phyloP scores from a whole-genome alignment of 805 yeast genomes.

The Yarrowia porcina region DNA sequence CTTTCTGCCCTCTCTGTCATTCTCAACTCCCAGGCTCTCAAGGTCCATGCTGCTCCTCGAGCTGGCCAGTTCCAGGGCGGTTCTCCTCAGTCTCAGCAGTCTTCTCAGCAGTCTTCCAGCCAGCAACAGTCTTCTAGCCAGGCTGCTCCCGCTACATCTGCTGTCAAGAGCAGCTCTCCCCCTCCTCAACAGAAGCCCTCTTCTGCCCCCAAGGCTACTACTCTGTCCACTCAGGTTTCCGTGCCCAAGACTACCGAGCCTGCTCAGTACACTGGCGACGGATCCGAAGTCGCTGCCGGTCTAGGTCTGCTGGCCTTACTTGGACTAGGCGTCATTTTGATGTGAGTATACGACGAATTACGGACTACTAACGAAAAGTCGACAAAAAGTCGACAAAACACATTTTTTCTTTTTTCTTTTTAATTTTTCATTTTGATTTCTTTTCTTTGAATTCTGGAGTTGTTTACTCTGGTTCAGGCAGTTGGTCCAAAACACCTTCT shows the following conservation, averaged over 20 bases:
- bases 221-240: background rate
- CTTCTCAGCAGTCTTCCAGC: no score
- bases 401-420: no score
- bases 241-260: background rate
- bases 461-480: no score
- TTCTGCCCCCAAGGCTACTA: background rate
- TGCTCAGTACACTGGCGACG: slow-evolving; percentile 1
- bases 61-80: slow-evolving; percentile 66
- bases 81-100: no score
- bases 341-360: slow-evolving; percentile 10
- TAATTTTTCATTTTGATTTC: background rate
- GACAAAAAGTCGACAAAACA: no score
- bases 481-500: no score
- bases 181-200: background rate
- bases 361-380: slow-evolving; percentile 1
- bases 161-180: no score
- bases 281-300: background rate
- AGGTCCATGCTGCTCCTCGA: slow-evolving; percentile 58
- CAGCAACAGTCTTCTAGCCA: no score
- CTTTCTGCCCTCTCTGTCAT: slow-evolving; percentile 70
- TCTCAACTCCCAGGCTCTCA: slow-evolving; percentile 42
- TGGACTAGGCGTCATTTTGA: slow-evolving; percentile 2
- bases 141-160: no score
- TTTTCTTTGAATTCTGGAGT: background rate
- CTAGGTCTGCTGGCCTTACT: slow-evolving; percentile 14